Evolutionary conservation across 2,329 filamentous ascomycete genomes (phyloP).

Genomic region (Aspergillus bombycis): DNA sequence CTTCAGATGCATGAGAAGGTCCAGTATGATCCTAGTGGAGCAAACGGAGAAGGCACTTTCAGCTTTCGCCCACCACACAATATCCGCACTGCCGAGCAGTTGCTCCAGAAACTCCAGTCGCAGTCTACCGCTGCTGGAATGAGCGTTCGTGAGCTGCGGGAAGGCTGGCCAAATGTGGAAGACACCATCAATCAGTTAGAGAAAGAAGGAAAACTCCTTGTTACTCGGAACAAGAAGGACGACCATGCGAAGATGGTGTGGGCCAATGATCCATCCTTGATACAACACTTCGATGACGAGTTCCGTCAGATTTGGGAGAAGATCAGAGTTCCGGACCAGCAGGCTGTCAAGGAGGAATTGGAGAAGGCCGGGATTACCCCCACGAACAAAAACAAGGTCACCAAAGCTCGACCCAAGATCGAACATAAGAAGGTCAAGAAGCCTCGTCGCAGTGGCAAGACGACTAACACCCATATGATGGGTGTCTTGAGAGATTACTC

Average conservation of each 20-base stretch:
- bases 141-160: slow-evolving; percentile 86
- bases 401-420: slow-evolving; percentile 58
- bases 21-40: slow-evolving; percentile 58
- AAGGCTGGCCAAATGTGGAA: slow-evolving; percentile 89
- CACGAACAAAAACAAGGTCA: slow-evolving; percentile 75
- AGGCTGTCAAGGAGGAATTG: slow-evolving; percentile 77
- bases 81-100: slow-evolving; percentile 74
- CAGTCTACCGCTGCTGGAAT: slow-evolving; percentile 82
- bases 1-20: slow-evolving; percentile 69
- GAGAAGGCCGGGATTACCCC: slow-evolving; percentile 79
- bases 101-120: slow-evolving; percentile 78
- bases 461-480: slow-evolving; percentile 86
- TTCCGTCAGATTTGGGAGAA: slow-evolving; percentile 84
- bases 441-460: slow-evolving; percentile 73
- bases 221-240: slow-evolving; percentile 91
- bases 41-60: slow-evolving; percentile 75
- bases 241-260: slow-evolving; percentile 83
- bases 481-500: slow-evolving; percentile 77
- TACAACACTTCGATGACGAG: slow-evolving; percentile 75
- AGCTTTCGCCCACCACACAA: slow-evolving; percentile 81
- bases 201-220: slow-evolving; percentile 75
- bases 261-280: slow-evolving; percentile 80
- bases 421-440: slow-evolving; percentile 75
- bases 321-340: slow-evolving; percentile 73
- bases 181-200: slow-evolving; percentile 78